Percentiles rank a stretch among this genome's conserved stretches.
Evolutionary conservation across 345 rosid species (phyloP).

Genomic region (Salix koriyanagi): DNA sequence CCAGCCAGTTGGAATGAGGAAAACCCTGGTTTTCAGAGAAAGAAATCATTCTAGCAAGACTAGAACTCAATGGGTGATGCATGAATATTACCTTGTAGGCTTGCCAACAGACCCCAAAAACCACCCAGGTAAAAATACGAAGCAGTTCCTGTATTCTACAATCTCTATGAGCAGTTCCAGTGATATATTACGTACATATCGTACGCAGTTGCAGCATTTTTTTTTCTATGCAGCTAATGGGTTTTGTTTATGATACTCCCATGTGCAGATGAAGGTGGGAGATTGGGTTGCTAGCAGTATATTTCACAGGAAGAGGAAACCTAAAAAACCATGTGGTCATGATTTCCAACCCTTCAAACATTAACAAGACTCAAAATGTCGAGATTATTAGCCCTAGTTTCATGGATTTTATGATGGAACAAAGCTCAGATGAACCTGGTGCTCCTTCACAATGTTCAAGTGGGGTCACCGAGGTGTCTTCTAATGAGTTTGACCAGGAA

Average conservation of each 20-base stretch:
- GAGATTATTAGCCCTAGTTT: conserved; percentile 6
- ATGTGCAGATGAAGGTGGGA: conserved; percentile 31
- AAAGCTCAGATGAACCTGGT: conserved; percentile 27
- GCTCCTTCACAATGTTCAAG: conserved; percentile 62
- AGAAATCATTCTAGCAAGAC: conserved; percentile 24
- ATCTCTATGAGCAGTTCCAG: neutral
- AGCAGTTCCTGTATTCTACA: neutral
- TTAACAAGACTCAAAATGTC: conserved; percentile 4
- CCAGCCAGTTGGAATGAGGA: conserved; percentile 48
- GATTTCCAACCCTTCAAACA: conserved; percentile 7
- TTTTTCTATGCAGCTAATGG: neutral
- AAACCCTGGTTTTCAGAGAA: conserved; percentile 46
- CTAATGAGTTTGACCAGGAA: conserved; percentile 28
- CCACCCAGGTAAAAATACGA: conserved; percentile 20
- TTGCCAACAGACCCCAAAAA: conserved; percentile 9
- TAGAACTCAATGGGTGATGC: conserved; percentile 60
- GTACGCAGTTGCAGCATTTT: neutral
- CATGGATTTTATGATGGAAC: conserved; percentile 35
- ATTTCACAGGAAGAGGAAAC: conserved; percentile 53
- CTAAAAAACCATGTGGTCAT: conserved; percentile 12
- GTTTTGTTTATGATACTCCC: conserved; percentile 11
- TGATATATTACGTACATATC: neutral
- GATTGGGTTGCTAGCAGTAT: conserved; percentile 65
- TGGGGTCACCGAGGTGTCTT: conserved; percentile 31
- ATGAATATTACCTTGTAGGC: conserved; percentile 47